phyloP scores from a whole-genome alignment of 2,329 filamentous ascomycete genomes.

The Colletotrichum sp. region DNA sequence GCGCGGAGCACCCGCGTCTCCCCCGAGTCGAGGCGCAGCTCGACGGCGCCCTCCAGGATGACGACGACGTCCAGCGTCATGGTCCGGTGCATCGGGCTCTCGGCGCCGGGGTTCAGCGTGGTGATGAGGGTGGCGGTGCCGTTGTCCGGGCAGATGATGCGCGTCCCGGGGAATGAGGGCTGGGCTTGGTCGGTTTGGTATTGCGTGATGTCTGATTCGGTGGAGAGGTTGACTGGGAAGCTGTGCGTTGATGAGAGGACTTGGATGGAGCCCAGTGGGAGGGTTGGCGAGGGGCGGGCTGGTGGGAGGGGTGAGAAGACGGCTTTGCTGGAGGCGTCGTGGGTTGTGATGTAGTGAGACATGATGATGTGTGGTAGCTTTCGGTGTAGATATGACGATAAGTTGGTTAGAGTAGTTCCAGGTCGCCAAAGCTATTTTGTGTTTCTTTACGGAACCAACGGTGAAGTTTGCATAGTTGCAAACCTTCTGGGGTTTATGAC shows the following conservation, averaged over 20 bases:
- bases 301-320: not conserved
- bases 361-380: not conserved
- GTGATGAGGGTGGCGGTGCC: not conserved
- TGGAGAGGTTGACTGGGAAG: not conserved
- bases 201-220: not conserved
- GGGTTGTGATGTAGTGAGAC: not conserved
- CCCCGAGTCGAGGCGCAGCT: slow-evolving; percentile 57
- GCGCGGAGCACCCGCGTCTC: slow-evolving; percentile 47
- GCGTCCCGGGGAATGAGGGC: not conserved
- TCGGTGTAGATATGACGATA: accelerated
- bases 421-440: no score
- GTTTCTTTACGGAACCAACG: no score
- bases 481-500: not conserved
- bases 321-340: not conserved
- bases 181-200: not conserved
- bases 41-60: slow-evolving; percentile 57
- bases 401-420: not conserved
- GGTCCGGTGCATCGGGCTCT: slow-evolving; percentile 53
- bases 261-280: not conserved
- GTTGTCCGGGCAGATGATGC: not conserved
- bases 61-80: slow-evolving; percentile 60
- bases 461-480: not conserved
- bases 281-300: not conserved
- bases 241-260: not conserved
- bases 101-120: not conserved